phyloP scores from a whole-genome alignment of 805 yeast species.

The Saccharomyces eubayanus region DNA sequence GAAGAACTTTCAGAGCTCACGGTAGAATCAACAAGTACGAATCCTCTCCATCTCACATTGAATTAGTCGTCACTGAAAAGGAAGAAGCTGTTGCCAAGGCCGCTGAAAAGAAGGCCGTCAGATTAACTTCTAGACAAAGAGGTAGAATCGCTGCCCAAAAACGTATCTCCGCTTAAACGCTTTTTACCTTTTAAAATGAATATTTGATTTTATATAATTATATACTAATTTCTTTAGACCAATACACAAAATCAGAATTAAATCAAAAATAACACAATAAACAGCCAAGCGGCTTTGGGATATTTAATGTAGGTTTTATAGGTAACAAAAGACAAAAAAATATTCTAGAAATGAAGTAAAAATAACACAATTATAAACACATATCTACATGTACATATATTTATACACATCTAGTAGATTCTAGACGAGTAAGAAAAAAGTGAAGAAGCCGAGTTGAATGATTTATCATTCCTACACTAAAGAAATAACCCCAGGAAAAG shows the following conservation, averaged over 20 bases:
- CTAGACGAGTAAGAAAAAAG: neutral
- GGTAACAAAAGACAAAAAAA: neutral
- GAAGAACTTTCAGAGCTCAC: slow-evolving; percentile 99
- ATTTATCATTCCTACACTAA: neutral
- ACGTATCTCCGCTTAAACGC: slow-evolving; percentile 61
- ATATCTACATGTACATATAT: neutral
- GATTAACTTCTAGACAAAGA: slow-evolving; percentile 84
- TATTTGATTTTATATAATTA: neutral
- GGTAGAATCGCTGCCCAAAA: slow-evolving; percentile 86
- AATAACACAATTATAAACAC: neutral
- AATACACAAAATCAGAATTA: neutral
- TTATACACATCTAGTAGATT: neutral
- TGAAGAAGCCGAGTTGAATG: neutral
- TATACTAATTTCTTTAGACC: neutral
- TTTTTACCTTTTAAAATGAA: neutral
- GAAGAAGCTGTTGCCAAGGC: slow-evolving; percentile 92
- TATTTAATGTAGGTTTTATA: neutral
- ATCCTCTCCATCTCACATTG: slow-evolving; percentile 98
- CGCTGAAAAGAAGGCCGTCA: slow-evolving; percentile 55
- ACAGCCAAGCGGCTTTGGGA: neutral
- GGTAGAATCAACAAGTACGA: slow-evolving; percentile 99
- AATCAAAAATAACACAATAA: neutral
- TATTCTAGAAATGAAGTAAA: neutral
- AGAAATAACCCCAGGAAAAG: neutral
- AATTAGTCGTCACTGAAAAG: slow-evolving; percentile 91